Conservation (phyloP, 1,284 basidiomycete species). For the Trametes sp. region DNA sequence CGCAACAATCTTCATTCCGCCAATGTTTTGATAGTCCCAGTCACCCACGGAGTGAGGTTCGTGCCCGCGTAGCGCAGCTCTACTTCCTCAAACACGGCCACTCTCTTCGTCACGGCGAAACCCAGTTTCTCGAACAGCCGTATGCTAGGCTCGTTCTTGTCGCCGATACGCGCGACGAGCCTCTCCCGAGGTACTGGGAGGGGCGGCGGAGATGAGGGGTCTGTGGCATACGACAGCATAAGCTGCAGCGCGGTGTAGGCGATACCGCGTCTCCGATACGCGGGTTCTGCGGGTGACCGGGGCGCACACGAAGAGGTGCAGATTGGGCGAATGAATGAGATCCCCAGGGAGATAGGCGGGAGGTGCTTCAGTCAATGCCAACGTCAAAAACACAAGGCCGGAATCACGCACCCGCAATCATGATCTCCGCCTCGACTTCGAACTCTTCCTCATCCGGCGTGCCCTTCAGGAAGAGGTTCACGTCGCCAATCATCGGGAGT, state of each 20-base stretch:
- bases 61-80: slow-evolving; percentile 59
- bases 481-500: slow-evolving; percentile 88
- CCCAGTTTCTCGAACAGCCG: slow-evolving; percentile 74
- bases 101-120: slow-evolving; percentile 68
- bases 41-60: slow-evolving; percentile 21
- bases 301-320: neutral
- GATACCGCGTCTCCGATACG: slow-evolving; percentile 70
- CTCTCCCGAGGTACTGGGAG: slow-evolving; percentile 47
- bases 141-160: slow-evolving; percentile 61
- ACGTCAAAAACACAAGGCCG: neutral
- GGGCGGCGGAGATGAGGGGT: slow-evolving; percentile 36
- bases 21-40: slow-evolving; percentile 13
- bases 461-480: slow-evolving; percentile 88
- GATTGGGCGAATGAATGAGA: slow-evolving; percentile 6
- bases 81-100: slow-evolving; percentile 78
- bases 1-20: neutral
- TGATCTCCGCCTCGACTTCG: slow-evolving; percentile 77
- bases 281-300: slow-evolving; percentile 52
- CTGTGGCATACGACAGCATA: slow-evolving; percentile 69
- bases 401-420: slow-evolving; percentile 75
- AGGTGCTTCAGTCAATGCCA: slow-evolving; percentile 13
- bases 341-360: slow-evolving; percentile 3
- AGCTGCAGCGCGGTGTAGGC: slow-evolving; percentile 72
- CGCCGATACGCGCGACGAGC: slow-evolving; percentile 64
- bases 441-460: slow-evolving; percentile 52